A percentile compares a stretch with the other conserved stretches of the same genome.
phyloP scores from a whole-genome alignment of 345 rosid genomes.

The Euphorbia pulcherrima region DNA sequence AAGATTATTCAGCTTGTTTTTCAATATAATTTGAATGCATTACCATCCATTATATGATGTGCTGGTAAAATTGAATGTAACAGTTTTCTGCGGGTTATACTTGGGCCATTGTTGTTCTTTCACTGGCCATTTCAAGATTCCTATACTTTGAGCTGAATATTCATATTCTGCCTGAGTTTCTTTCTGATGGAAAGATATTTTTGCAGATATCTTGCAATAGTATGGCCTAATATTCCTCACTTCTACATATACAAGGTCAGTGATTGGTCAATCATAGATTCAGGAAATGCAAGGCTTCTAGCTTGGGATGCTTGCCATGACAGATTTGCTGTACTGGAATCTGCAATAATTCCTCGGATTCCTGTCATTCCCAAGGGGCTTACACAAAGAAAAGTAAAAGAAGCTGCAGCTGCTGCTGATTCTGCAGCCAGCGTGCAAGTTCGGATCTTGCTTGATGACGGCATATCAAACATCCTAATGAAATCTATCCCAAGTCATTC shows the following conservation, averaged over 20 bases:
- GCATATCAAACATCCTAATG: slow-evolving; percentile 96
- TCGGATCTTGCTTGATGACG: slow-evolving; percentile 96
- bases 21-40: not conserved
- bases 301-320: slow-evolving; percentile 97
- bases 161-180: not conserved
- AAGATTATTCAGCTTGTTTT: not conserved
- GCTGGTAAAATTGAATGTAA: slow-evolving; percentile 3
- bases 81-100: slow-evolving; percentile 4
- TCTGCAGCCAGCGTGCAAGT: slow-evolving; percentile 94
- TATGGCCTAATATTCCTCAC: slow-evolving; percentile 97
- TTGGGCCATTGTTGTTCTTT: not conserved
- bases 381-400: slow-evolving; percentile 87
- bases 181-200: slow-evolving; percentile 22
- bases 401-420: slow-evolving; percentile 98
- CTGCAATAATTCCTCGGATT: slow-evolving; percentile 71
- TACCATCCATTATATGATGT: not conserved
- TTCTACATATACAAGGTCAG: slow-evolving; percentile 92
- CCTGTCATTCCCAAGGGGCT: slow-evolving; percentile 83
- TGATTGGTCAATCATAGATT: slow-evolving; percentile 96
- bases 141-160: slow-evolving; percentile 8
- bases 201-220: slow-evolving; percentile 86
- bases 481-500: slow-evolving; percentile 81
- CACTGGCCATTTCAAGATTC: slow-evolving; percentile 5
- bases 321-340: slow-evolving; percentile 91
- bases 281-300: slow-evolving; percentile 92